phyloP scores from a whole-genome alignment of 2,329 filamentous ascomycete species.

The Bipolaris sorokiniana region DNA sequence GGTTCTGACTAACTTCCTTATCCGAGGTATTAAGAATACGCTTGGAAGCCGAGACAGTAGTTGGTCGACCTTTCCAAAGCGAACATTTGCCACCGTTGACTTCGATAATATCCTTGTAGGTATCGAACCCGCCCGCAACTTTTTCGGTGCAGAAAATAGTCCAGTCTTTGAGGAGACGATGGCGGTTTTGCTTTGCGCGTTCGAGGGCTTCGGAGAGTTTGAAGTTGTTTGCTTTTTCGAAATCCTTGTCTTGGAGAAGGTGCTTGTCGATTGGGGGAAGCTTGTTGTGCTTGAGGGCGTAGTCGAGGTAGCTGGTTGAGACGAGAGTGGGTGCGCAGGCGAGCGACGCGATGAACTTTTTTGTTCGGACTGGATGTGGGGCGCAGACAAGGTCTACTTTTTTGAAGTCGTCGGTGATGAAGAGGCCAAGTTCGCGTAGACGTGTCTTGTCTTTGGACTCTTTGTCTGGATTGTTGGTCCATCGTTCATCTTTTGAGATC shows the following conservation, averaged over 20 bases:
- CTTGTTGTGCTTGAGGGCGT: constrained; percentile 72
- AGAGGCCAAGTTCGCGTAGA: constrained; percentile 81
- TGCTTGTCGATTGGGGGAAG: constrained; percentile 70
- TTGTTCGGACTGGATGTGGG: constrained; percentile 83
- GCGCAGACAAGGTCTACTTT: constrained; percentile 87
- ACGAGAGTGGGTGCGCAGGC: constrained; percentile 81
- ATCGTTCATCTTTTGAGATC: constrained; percentile 82
- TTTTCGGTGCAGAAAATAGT: constrained; percentile 84
- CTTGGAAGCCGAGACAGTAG: constrained; percentile 63
- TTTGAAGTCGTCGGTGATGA: constrained; percentile 75
- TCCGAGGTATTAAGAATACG: constrained; percentile 36
- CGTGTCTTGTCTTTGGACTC: constrained; percentile 83
- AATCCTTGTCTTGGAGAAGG: constrained; percentile 71
- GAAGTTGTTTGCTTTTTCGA: constrained; percentile 74
- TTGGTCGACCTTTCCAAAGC: constrained; percentile 75
- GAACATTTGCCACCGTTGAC: constrained; percentile 87
- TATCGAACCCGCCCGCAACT: constrained; percentile 81
- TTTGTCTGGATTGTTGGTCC: constrained; percentile 74
- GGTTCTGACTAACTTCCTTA: constrained; percentile 58
- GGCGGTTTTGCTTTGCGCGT: constrained; percentile 76
- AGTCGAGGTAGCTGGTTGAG: constrained; percentile 77
- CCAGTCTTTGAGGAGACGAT: constrained; percentile 75
- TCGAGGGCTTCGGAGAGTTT: constrained; percentile 70
- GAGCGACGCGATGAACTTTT: constrained; percentile 90
- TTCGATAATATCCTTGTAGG: constrained; percentile 83